Base-by-base conservation (phyloP, 805 yeast genomes). In the Nakazawaea laoshanensis region DNA sequence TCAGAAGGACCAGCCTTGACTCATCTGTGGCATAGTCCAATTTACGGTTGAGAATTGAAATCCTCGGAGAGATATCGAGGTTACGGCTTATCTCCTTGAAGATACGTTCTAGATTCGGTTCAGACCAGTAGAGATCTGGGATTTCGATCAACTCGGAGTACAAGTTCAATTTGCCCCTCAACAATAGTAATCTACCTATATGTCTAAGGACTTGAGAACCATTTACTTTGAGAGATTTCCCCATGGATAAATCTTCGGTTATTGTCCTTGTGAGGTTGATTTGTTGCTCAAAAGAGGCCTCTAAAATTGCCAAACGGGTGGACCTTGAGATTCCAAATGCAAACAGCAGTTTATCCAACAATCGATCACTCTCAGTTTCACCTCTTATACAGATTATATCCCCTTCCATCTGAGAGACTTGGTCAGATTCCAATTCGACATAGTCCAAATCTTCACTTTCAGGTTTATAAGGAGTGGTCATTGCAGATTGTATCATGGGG, bases 41-140 rank as follows among this genome's bases (percentile, higher is more conserved):
- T 51, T 87, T 87, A 34, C 87, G 68, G 52, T 88, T 88, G 50
- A 88, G 59, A 22, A 87, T 85, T 19, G 74, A 64, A 30, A 87
- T 82, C 40, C 96, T 63, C 5, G 89, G 82, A 19, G 67, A 65
- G 19, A 88, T 75, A 46, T 88, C 96, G 36, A 88, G 60, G 15
- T 71, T 72, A 30, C 69, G 69, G 1, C 94, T 80, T 6, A 85
- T 75, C 13, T 72, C 66, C 30, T 76, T 70, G 53, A 85, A 88
- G 7, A 86, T 74, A 34, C 67, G 66, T 49, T 88, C 96, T 34
- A 88, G 60, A 21, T 75, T 74, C 1, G 96, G 94, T 49, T 87
- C 95, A 29, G 85, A 71, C 96, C 96, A 88, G 54, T 87, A 88
- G 27, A 86, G 57, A 52, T 88, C 96, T 0, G 96, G 96, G 0